Evolutionary conservation across 2,329 filamentous ascomycete species (phyloP).

Genomic region (Paecilomyces formosus): DNA sequence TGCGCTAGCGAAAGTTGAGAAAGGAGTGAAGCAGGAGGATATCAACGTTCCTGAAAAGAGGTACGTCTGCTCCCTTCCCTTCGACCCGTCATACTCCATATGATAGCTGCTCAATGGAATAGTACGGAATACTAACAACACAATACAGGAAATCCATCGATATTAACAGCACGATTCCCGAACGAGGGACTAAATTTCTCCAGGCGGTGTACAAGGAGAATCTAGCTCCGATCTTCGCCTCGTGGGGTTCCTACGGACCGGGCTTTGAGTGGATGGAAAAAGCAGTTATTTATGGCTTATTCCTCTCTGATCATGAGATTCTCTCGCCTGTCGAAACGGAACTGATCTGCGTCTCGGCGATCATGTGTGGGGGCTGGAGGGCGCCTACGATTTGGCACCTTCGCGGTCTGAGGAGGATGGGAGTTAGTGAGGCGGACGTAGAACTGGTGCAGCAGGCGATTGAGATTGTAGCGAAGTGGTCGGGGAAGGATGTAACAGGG

Average conservation of each 20-base stretch:
- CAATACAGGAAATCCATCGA: constrained; percentile 12
- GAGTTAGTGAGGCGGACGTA: constrained; percentile 32
- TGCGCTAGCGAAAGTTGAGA: constrained; percentile 19
- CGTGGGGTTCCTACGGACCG: constrained; percentile 20
- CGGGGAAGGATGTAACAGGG: constrained; percentile 11
- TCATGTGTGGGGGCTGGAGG: constrained; percentile 38
- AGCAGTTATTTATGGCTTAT: constrained; percentile 60
- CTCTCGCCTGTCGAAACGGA: constrained; percentile 38
- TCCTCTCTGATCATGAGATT: constrained; percentile 37
- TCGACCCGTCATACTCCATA: neutral
- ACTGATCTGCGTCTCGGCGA: constrained; percentile 35
- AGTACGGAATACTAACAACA: neutral
- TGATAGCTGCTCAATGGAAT: neutral
- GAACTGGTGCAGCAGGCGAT: constrained; percentile 21
- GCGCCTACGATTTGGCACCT: constrained; percentile 40
- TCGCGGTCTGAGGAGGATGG: constrained; percentile 34
- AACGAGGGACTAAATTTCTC: constrained; percentile 20
- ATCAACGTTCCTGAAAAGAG: constrained; percentile 9
- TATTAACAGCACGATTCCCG: constrained; percentile 13
- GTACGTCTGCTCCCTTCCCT: constrained; percentile 4
- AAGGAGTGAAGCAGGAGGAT: constrained; percentile 9
- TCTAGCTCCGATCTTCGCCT: constrained; percentile 21
- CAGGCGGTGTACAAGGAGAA: constrained; percentile 21
- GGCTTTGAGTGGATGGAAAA: constrained; percentile 66
- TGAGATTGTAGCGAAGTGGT: constrained; percentile 14